Conservation (phyloP, 257 asterid species). For the Fraxinus cuspidata region DNA sequence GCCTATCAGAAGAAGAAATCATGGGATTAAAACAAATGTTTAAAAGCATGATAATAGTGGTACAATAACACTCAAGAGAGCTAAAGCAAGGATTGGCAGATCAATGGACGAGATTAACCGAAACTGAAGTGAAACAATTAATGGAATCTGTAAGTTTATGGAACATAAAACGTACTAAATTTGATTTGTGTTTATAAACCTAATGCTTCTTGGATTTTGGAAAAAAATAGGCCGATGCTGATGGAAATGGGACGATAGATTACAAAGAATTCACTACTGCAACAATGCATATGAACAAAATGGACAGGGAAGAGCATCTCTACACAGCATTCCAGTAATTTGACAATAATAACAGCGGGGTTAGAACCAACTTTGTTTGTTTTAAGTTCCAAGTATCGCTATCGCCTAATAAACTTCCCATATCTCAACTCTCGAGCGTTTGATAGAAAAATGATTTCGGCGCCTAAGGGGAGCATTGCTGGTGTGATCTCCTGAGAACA, state of each 20-base stretch:
- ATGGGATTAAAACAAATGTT: constrained; percentile 69
- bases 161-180: background rate
- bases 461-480: background rate
- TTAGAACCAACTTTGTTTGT: background rate
- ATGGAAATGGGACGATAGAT: constrained; percentile 64
- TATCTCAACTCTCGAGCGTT: background rate
- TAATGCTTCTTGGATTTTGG: background rate
- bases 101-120: constrained; percentile 63
- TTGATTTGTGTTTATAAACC: background rate
- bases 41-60: constrained; percentile 70
- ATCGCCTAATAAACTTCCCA: background rate
- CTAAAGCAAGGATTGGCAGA: constrained; percentile 60
- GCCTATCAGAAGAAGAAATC: constrained; percentile 69
- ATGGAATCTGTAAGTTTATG: constrained; percentile 60
- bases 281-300: constrained; percentile 64
- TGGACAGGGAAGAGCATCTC: constrained; percentile 71
- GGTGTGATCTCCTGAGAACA: background rate
- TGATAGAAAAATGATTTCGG: background rate
- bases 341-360: constrained; percentile 65
- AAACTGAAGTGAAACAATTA: constrained; percentile 59
- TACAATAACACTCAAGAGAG: constrained; percentile 66
- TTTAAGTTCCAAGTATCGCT: background rate
- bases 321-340: constrained; percentile 66
- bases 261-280: constrained; percentile 71
- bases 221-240: constrained; percentile 56